Base-by-base conservation (phyloP, 768 basidiomycete genomes). In the Lyophyllum shimeji region DNA sequence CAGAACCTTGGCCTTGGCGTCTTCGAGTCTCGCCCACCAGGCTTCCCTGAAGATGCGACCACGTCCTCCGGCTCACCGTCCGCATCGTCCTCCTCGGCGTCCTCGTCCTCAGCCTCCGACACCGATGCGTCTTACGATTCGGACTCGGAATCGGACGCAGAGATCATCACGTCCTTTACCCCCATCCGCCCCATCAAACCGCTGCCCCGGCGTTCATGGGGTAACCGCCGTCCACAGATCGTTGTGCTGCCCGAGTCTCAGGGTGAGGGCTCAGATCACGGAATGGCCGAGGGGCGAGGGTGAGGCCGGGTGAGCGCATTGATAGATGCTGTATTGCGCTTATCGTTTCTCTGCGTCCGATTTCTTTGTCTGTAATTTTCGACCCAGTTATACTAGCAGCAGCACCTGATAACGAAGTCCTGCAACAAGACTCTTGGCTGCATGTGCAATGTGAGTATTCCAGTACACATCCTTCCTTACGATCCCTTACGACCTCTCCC, bases 1-100 rank as follows among this genome's bases (percentile, higher is more conserved):
- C 67, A 87, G 86, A 83, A 86, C 65, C 78, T 87, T 27, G 86
- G 86, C 17, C 73, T 87, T 0, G 86, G 86, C 18, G 72, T 87
- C 9, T 85, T 85, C 60, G 82, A 84, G 64, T 71, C 75, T 42
- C 68, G 69, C 23, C 29, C 29, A 4, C 4, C 9, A 5, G 29
- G 29, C 29, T 9, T 5, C 29, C 65, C 67, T 21, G 58, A 63
- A 40, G 65, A 54, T 46, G 12, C 20, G 12, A 9, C 39, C 64
- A 71, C 50, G 70, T 71, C 56, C 60, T 67, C 7, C 63, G 68
- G 50, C 69, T 71, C 50, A 65, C 70, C 61, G 12, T 63, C 62
- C 7, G 39, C 46, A 8, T 27, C 39, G 8, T 27, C 50, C 23
- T 39, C 42, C 5, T 54, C 44, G 4, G 46, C 56, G 2, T 69